These are phyloP conservation scores for Annulohypoxylon moriforme DNA, from an alignment of 495 filamentous ascomycete species.

Conservation along the genomic window DNA sequence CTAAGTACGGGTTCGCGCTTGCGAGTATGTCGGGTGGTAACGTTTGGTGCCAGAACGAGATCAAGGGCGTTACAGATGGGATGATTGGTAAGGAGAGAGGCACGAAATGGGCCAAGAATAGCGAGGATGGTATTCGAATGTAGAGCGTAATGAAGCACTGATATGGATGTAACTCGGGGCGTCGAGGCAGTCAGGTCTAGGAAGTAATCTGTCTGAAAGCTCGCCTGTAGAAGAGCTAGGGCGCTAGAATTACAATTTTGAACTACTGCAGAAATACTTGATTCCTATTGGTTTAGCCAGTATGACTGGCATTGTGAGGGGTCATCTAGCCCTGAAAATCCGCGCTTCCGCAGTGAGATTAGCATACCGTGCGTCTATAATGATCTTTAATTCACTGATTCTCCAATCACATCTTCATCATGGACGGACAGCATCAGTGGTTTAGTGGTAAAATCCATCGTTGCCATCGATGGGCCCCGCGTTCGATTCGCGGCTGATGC, in stretches of 20 bases:
- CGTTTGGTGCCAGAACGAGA: conserved; percentile 51
- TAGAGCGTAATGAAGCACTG: neutral
- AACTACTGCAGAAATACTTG: neutral
- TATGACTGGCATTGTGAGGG: neutral
- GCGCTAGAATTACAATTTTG: too few species aligned
- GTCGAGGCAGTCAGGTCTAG: too few species aligned
- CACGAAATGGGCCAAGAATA: conserved; percentile 38
- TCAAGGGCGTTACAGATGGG: conserved; percentile 53
- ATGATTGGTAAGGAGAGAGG: conserved; percentile 59
- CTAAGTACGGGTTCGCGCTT: conserved; percentile 51
- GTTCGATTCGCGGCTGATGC: conserved; percentile 64
- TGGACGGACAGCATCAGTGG: conserved; percentile 51
- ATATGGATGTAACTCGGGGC: too few species aligned
- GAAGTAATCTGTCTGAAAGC: too few species aligned
- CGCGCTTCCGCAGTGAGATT: too few species aligned
- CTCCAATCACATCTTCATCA: too few species aligned
- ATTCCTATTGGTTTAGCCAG: neutral
- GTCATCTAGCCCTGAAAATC: too few species aligned
- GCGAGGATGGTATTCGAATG: conserved; percentile 25
- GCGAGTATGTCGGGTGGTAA: conserved; percentile 40
- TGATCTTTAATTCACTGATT: neutral
- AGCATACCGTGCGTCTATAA: neutral
- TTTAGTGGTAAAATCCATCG: conserved; percentile 67
- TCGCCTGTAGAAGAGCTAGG: too few species aligned
- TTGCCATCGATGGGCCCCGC: conserved; percentile 65